Evolutionary conservation across 306 rosid species (phyloP).

Genomic region (Medicago ruthenica): DNA sequence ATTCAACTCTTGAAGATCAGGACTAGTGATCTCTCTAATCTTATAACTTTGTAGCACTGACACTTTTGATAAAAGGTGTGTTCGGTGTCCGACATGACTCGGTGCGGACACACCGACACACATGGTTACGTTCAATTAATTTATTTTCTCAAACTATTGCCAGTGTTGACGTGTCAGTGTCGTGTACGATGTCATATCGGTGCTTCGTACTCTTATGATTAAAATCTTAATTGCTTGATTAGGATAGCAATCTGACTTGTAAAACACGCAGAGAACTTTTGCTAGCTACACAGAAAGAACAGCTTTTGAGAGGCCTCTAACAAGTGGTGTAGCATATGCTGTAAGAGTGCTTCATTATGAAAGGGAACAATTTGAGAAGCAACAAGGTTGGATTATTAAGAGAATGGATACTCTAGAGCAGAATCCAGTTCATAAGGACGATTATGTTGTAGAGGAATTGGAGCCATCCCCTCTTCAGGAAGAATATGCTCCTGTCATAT

Average conservation of each 20-base stretch:
- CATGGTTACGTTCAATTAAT: not conserved
- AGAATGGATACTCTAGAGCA: constrained; percentile 87
- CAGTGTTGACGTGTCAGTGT: not conserved
- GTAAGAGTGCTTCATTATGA: constrained; percentile 96
- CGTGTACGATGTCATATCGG: not conserved
- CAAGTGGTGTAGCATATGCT: constrained; percentile 99
- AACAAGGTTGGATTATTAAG: constrained; percentile 96
- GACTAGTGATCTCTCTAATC: not conserved
- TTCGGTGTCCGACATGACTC: not conserved
- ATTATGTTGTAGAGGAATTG: constrained; percentile 69
- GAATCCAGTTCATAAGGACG: constrained; percentile 76
- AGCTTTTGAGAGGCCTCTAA: constrained; percentile 97
- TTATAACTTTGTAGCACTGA: not conserved
- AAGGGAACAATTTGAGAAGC: constrained; percentile 92
- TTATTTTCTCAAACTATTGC: not conserved
- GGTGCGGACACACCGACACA: too few species aligned
- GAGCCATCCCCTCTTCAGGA: constrained; percentile 78
- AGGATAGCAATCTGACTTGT: constrained; percentile 23
- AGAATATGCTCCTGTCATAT: constrained; percentile 98
- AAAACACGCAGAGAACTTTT: constrained; percentile 69
- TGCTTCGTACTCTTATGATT: not conserved
- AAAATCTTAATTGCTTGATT: not conserved
- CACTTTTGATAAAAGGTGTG: not conserved
- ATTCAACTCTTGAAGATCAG: not conserved
- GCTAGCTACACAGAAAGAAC: constrained; percentile 96